These are phyloP conservation scores for Kluyveromyces aestuarii DNA, from an alignment of 805 yeast genomes.

Conservation along the genomic window DNA sequence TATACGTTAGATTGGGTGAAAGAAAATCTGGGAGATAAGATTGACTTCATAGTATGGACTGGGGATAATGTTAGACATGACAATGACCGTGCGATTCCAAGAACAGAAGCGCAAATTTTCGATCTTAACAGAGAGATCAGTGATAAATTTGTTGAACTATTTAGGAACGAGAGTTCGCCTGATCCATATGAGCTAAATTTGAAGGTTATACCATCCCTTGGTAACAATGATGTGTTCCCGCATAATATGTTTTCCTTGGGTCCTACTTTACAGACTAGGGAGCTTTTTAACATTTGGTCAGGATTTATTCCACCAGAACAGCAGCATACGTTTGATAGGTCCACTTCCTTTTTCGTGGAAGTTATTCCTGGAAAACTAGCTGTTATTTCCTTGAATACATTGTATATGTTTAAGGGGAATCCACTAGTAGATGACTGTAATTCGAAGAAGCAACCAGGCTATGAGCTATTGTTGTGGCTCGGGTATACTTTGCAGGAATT, in stretches of 20 bases:
- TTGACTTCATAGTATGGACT: conserved; percentile 85
- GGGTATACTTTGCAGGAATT: conserved; percentile 66
- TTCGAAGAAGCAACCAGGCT: conserved; percentile 66
- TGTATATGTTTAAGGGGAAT: conserved; percentile 65
- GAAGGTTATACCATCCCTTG: conserved; percentile 60
- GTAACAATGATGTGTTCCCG: conserved; percentile 85
- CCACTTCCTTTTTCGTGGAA: conserved; percentile 66
- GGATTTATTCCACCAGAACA: conserved; percentile 69
- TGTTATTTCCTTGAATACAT: conserved; percentile 67
- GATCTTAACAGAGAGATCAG: conserved; percentile 57
- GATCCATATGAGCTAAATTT: conserved; percentile 40
- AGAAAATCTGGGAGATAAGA: conserved; percentile 56
- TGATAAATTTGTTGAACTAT: conserved; percentile 40
- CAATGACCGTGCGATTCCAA: conserved; percentile 63
- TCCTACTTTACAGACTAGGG: conserved; percentile 81
- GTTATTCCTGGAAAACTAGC: conserved; percentile 76
- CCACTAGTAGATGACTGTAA: conserved; percentile 82
- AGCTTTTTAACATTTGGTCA: conserved; percentile 65
- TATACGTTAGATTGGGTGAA: conserved; percentile 61
- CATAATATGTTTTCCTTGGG: conserved; percentile 81
- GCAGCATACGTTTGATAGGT: conserved; percentile 62
- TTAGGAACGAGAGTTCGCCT: conserved; percentile 37
- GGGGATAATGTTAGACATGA: conserved; percentile 87
- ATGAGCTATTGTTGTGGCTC: conserved; percentile 65
- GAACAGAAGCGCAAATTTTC: conserved; percentile 64